Base-by-base conservation (phyloP, 495 filamentous ascomycete species). In the Hapsidospora chrysogenum region DNA sequence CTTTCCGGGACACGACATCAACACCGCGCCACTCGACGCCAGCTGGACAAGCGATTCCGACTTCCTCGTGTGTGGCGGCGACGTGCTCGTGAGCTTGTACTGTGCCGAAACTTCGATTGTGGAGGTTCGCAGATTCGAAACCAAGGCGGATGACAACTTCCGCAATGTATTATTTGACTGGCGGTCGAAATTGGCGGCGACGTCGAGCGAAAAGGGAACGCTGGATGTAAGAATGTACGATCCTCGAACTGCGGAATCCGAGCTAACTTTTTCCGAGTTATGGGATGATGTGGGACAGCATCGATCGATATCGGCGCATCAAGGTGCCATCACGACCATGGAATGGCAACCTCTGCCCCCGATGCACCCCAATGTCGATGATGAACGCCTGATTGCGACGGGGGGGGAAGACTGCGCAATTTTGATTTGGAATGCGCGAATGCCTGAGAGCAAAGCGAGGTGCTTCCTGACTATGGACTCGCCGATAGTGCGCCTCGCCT, bases 381-480 rank as follows among this genome's bases (percentile, higher is more conserved):
- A 56, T 15, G 63, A 72, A 41, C 55, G 64, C 23, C 44, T 72
- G 20, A 45, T 72, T 16, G 68, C 63, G 30, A 64, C 66, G 2
- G 50, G 61, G 37, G 64, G 65, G 4, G 64, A 70, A 11, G 78
- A 84, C 45, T 69, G 75, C 23, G 68, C 64, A 22, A 72, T 84
- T 37, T 66, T 68, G 38, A 60, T 84, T 17, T 86, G 79, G 79
- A 70, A 76, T 41, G 64, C 70, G 9, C 53, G 60, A n/a, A 56
- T 53, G n/a, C 27, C 49, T 14, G 68, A 77, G 17, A 54, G 66
- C 29, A 70, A 72, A 26, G 51, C 63, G 0, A 72, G 66, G 41
- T 66, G 61, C 31, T 63, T 63, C 16, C 73, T 78, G 53, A 68
- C 64, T 3, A 72, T 75, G 44, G 59, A 61, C 0, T 31, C 43